Conservation (phyloP, 306 rosid genomes). For the Trifolium dubium region DNA sequence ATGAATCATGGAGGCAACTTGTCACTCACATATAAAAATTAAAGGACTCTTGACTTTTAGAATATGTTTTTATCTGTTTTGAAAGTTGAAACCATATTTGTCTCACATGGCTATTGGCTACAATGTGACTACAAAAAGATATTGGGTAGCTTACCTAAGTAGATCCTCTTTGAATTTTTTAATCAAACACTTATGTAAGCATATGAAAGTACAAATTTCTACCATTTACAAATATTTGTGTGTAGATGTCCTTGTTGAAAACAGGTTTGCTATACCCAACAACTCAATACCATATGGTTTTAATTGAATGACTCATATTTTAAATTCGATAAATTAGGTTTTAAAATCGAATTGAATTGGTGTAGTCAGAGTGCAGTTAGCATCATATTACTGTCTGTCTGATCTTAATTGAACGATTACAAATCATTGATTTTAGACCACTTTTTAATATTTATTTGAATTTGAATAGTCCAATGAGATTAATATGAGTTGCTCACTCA, state of each 20-base stretch:
- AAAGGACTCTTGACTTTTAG: slow-evolving; percentile 49
- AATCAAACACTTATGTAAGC: slow-evolving; percentile 41
- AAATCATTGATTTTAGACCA: no score
- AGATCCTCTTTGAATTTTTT: slow-evolving; percentile 43
- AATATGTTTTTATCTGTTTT: slow-evolving; percentile 28
- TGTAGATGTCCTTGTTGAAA: neutral
- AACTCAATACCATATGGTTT: neutral
- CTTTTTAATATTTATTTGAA: no score
- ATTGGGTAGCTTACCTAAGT: slow-evolving; percentile 67
- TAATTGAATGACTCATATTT: neutral
- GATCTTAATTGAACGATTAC: no score
- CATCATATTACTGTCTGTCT: no score
- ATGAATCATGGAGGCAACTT: slow-evolving; percentile 45
- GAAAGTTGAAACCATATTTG: slow-evolving; percentile 41
- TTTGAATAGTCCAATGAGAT: no score
- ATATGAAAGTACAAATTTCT: slow-evolving; percentile 32
- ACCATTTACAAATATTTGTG: slow-evolving; percentile 25
- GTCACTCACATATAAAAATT: slow-evolving; percentile 36
- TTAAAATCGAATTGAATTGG: no score
- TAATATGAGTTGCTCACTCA: no score
- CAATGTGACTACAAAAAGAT: slow-evolving; percentile 40
- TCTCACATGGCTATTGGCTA: slow-evolving; percentile 47
- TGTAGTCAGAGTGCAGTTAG: no score
- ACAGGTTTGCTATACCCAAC: neutral
- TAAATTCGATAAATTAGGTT: neutral